phyloP scores from a whole-genome alignment of 2,329 filamentous ascomycete species.

The Zarea fungicola region DNA sequence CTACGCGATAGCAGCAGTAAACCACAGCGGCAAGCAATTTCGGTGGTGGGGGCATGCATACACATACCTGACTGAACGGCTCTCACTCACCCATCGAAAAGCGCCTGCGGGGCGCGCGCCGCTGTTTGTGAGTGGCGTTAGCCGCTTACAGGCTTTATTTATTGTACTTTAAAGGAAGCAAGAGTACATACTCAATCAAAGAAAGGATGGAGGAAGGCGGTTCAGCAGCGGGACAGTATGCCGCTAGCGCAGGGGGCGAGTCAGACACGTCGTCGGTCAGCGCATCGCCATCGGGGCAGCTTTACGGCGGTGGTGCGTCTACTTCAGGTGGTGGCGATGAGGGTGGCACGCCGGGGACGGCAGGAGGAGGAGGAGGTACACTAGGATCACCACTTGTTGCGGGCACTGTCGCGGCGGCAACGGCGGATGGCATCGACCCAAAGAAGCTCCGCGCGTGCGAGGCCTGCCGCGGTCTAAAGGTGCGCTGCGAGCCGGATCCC shows the following conservation, averaged over 20 bases:
- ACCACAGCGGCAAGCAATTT: too few species aligned
- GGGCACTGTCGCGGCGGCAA: neutral
- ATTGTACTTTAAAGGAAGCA: too few species aligned
- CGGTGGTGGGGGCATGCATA: too few species aligned
- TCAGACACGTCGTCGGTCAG: neutral
- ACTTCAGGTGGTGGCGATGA: too few species aligned
- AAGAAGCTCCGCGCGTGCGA: conserved; percentile 71
- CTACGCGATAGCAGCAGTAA: too few species aligned
- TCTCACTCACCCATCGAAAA: too few species aligned
- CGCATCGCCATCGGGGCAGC: neutral
- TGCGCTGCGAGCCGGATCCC: conserved; percentile 76
- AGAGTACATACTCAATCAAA: neutral
- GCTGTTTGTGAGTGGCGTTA: too few species aligned
- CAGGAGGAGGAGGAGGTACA: neutral
- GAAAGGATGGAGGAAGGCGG: neutral
- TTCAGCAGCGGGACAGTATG: neutral
- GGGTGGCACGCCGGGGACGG: neutral
- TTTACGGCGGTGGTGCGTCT: too few species aligned
- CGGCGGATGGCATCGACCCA: conserved; percentile 36
- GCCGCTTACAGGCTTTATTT: too few species aligned
- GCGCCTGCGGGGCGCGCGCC: too few species aligned
- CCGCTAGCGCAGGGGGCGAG: neutral
- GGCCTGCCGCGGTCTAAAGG: conserved; percentile 70
- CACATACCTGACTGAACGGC: too few species aligned
- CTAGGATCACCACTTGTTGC: neutral